These are phyloP conservation scores for Strobilomyces confusus DNA, from an alignment of 768 basidiomycete genomes.

Conservation along the genomic window DNA sequence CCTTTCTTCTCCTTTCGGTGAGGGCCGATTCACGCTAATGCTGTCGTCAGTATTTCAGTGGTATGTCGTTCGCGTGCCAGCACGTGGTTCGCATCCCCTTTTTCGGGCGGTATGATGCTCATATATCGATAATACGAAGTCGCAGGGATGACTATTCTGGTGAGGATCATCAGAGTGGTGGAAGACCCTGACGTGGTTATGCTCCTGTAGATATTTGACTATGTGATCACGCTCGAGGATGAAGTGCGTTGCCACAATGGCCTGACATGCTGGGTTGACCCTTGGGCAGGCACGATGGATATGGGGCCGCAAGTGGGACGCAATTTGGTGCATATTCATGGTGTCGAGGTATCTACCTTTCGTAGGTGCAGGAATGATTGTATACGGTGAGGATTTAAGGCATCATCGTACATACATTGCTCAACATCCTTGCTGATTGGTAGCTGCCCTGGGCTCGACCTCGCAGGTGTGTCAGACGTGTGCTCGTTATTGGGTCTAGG, in stretches of 20 bases:
- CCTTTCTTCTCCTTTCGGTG: no score
- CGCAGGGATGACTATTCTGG: conserved; percentile 17
- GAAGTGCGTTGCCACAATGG: neutral
- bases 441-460: conserved; percentile 6
- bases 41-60: conserved; percentile 8
- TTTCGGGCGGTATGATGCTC: neutral
- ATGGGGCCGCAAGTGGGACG: conserved; percentile 17
- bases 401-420: no score
- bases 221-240: no score
- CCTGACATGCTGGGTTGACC: neutral
- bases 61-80: conserved; percentile 1
- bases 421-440: no score
- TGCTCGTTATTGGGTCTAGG: neutral
- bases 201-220: conserved; percentile 5
- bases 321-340: conserved; percentile 11
- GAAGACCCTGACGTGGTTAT: neutral
- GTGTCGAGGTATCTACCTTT: conserved; percentile 22
- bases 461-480: conserved; percentile 4
- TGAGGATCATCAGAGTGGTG: neutral
- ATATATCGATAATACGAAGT: conserved; percentile 1
- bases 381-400: conserved; percentile 6
- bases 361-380: conserved; percentile 7
- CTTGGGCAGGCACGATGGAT: conserved; percentile 15
- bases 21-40: neutral
- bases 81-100: no score